Evolutionary conservation across 352 stramenopile genomes (phyloP), one percentile per base, ranked within the genome.

Genomic region (Globisporangium spinosum): DNA sequence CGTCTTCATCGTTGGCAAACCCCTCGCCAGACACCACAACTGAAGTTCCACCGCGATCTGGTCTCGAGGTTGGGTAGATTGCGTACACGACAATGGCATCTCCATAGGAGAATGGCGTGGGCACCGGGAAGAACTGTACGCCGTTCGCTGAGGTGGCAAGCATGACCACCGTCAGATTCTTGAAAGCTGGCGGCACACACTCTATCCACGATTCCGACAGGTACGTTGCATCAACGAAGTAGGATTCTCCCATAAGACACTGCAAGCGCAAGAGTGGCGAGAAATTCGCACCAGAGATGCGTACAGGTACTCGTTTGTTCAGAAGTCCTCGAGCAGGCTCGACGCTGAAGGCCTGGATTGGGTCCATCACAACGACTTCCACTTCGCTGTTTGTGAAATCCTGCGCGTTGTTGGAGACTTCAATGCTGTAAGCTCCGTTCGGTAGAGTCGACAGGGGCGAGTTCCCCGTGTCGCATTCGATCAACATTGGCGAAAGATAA

Each of bases 381-480:
- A 93, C 73, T 23, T 92, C 85, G 34, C 73, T 93, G 53, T 89
- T 82, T 4, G 90, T 97, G 56, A 96, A 98, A 58, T 98, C 95
- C 64, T 97, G 83, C 0, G 83, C 89, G 64, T 99, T 98, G 49
- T 93, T 97, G 2, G 87, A 92, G 0, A 98, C 77, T 62, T 98
- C 93, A n/a, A 98, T 65, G 27, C 35, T 71, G 10, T 79, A 7
- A 4, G n/a, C 43, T n/a, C 34, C 62, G 1, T 63, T 69, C 0
- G 53, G 20, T 15, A 64, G 23, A 68, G 69, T 79, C 0, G 64
- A 38, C 2, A 38, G 25, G 2, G 22, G 54, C 1, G 61, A 2
- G 56, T 78, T 32, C 34, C 60, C n/a, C n/a, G 77, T 5, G 5
- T 73, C 62, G 27, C 76, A 82, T 10, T 85, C 68, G 12, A 85